Evolutionary conservation across 2,329 filamentous ascomycete species (phyloP).

Genomic region (Colletotrichum kahawae): DNA sequence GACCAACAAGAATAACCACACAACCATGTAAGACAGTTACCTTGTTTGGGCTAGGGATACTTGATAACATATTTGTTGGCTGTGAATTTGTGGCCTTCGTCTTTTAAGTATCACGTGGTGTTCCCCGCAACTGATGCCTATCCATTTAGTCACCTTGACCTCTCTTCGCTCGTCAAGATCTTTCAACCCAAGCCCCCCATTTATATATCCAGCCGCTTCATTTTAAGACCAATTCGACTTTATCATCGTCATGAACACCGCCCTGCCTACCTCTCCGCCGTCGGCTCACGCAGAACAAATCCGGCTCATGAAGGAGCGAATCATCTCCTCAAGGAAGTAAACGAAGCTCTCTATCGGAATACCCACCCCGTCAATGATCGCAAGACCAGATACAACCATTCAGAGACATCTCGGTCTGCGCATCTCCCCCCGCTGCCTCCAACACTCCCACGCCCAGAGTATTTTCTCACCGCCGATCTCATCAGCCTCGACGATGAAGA

Average conservation of each 20-base stretch:
- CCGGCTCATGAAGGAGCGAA: neutral
- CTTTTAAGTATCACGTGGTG: rapidly evolving
- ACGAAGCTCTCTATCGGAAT: neutral
- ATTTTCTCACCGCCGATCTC: neutral
- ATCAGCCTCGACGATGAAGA: neutral
- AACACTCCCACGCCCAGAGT: neutral
- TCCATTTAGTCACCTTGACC: neutral
- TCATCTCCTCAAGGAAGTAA: rapidly evolving
- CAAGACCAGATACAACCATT: neutral
- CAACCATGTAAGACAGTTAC: neutral
- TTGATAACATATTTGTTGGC: too few species aligned
- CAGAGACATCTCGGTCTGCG: neutral
- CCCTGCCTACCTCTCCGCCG: neutral
- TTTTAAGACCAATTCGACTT: too few species aligned
- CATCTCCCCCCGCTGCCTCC: neutral
- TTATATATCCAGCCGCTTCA: too few species aligned
- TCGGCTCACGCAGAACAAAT: neutral
- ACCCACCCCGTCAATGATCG: neutral
- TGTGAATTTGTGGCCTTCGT: neutral
- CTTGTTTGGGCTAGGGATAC: too few species aligned
- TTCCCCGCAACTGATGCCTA: neutral
- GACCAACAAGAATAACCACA: neutral
- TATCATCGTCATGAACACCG: neutral
- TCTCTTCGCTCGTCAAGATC: too few species aligned
- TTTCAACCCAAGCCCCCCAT: too few species aligned